These are phyloP conservation scores for Austroboletus novae-zelandiae DNA, from an alignment of 1,284 basidiomycete genomes.

Conservation along the genomic window DNA sequence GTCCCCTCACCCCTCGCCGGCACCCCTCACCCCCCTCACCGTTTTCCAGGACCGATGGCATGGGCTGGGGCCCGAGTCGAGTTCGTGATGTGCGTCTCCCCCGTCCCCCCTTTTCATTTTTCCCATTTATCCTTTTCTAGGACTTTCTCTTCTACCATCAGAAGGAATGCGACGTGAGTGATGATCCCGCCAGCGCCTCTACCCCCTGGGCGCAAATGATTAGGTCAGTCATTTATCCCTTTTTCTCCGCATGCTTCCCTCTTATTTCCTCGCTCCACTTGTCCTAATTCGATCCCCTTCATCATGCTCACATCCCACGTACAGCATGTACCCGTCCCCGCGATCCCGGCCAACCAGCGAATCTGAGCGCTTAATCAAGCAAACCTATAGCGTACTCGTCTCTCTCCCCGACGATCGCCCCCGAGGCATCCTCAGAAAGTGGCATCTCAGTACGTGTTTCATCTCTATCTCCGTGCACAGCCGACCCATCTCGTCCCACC, in stretches of 20 bases:
- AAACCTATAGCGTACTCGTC: slow-evolving; percentile 81
- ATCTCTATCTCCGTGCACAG: slow-evolving; percentile 17
- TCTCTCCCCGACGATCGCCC: slow-evolving; percentile 63
- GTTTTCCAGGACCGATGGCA: slow-evolving; percentile 70
- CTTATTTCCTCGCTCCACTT: slow-evolving; percentile 4
- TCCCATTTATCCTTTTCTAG: slow-evolving; percentile 35
- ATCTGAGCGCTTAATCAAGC: slow-evolving; percentile 68
- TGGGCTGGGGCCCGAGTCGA: slow-evolving; percentile 78
- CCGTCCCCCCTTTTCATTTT: neutral
- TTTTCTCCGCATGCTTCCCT: slow-evolving; percentile 9
- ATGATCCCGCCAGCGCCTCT: slow-evolving; percentile 60
- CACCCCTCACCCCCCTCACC: neutral
- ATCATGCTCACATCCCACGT: slow-evolving; percentile 13
- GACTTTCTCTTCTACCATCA: slow-evolving; percentile 83
- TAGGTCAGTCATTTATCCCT: slow-evolving; percentile 42
- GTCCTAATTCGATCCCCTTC: slow-evolving; percentile 22
- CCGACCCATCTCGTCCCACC: slow-evolving; percentile 14
- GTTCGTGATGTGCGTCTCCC: slow-evolving; percentile 63
- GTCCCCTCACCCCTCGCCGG: slow-evolving; percentile 20
- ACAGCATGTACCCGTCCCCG: slow-evolving; percentile 35
- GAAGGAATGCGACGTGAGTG: slow-evolving; percentile 65
- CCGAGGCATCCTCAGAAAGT: slow-evolving; percentile 66
- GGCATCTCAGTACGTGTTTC: slow-evolving; percentile 70
- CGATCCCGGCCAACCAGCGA: slow-evolving; percentile 43
- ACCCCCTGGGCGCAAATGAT: slow-evolving; percentile 76